phyloP scores from a whole-genome alignment of 768 basidiomycete genomes.

The Amanita fuliginea region DNA sequence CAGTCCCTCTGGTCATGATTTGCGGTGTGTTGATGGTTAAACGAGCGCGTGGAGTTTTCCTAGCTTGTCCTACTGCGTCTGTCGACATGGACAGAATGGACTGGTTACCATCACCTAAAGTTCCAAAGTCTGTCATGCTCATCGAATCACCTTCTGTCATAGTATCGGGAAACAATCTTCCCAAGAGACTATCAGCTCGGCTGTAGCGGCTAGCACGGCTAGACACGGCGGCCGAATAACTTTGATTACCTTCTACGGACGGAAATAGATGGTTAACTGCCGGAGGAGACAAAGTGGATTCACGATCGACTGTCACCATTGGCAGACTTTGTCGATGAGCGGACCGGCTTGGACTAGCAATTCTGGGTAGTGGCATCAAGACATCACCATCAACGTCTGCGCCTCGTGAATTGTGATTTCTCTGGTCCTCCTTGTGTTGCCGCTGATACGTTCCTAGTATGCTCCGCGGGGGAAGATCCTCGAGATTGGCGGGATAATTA shows the following conservation, averaged over 20 bases:
- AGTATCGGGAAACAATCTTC: slow-evolving; percentile 16
- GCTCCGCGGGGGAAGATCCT: slow-evolving; percentile 27
- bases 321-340: background rate
- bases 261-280: background rate
- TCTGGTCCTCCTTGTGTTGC: slow-evolving; percentile 7
- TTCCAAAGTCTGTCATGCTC: slow-evolving; percentile 10
- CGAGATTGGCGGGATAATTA: slow-evolving; percentile 17
- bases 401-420: background rate
- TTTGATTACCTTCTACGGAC: background rate
- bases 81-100: slow-evolving; percentile 9
- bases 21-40: slow-evolving; percentile 4
- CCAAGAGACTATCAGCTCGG: slow-evolving; percentile 15
- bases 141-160: slow-evolving; percentile 6
- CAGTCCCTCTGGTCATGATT: background rate
- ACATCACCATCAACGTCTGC: background rate
- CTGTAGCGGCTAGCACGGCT: slow-evolving; percentile 2
- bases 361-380: slow-evolving; percentile 10
- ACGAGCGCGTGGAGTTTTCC: slow-evolving; percentile 7
- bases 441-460: slow-evolving; percentile 13
- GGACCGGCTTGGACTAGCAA: background rate
- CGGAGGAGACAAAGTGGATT: background rate
- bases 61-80: slow-evolving; percentile 5
- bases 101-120: slow-evolving; percentile 13
- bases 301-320: background rate
- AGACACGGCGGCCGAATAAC: background rate